Percentiles rank a stretch among this genome's conserved stretches.
Conservation (phyloP, 192 early-diverging fungal genomes). For the Coemansia sp. region DNA sequence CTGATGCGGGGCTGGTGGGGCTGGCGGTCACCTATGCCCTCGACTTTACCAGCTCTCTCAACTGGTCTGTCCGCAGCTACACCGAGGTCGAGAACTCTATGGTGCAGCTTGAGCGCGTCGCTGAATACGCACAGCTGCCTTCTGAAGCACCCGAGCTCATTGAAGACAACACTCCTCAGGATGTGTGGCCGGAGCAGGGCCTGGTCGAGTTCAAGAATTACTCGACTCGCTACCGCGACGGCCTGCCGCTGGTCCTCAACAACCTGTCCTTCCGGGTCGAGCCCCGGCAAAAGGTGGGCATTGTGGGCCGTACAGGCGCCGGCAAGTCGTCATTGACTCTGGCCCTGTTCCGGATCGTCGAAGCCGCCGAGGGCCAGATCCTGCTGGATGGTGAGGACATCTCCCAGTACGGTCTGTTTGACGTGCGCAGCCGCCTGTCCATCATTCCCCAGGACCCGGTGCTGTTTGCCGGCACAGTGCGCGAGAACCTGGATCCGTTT, state of each 20-base stretch:
- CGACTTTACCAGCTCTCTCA: constrained; percentile 71
- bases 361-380: constrained; percentile 60
- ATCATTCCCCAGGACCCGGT: constrained; percentile 88
- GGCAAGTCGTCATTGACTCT: constrained; percentile 74
- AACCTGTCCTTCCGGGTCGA: constrained; percentile 27
- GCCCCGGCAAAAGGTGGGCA: constrained; percentile 57
- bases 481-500: constrained; percentile 56
- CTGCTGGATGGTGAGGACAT: constrained; percentile 75
- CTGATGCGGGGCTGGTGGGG: constrained; percentile 64
- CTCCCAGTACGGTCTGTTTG: constrained; percentile 60
- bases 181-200: constrained; percentile 53
- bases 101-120: constrained; percentile 59
- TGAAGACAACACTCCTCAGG: constrained; percentile 18
- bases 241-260: constrained; percentile 47
- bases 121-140: constrained; percentile 37
- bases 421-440: constrained; percentile 65
- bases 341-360: constrained; percentile 73
- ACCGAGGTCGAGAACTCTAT: constrained; percentile 64
- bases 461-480: constrained; percentile 60
- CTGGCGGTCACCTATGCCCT: constrained; percentile 77
- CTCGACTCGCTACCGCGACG: constrained; percentile 52
- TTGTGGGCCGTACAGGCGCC: constrained; percentile 67
- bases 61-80: constrained; percentile 73
- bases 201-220: constrained; percentile 49
- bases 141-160: constrained; percentile 36